Evolutionary conservation across 1,284 basidiomycete species (phyloP).

Genomic region (Leccinum glutinopallens): DNA sequence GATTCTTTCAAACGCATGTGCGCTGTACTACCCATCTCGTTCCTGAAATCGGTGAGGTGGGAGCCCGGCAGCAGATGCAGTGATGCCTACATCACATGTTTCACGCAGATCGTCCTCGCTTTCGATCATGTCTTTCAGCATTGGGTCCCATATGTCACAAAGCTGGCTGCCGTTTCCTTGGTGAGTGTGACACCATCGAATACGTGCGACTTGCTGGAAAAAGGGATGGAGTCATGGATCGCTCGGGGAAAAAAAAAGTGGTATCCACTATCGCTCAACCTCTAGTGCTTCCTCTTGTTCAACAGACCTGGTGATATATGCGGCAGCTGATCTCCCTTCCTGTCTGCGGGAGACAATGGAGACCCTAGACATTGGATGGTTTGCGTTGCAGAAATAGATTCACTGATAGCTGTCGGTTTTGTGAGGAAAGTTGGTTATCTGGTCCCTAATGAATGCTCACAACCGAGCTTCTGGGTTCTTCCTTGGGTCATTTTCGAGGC

Average conservation of each 20-base stretch:
- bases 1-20: slow-evolving; percentile 76
- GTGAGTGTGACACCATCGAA: slow-evolving; percentile 86
- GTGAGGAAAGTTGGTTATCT: slow-evolving; percentile 1
- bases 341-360: slow-evolving; percentile 70
- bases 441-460: slow-evolving; percentile 43
- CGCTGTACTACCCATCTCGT: slow-evolving; percentile 85
- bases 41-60: slow-evolving; percentile 46
- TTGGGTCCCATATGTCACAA: slow-evolving; percentile 86
- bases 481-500: slow-evolving; percentile 90
- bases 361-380: slow-evolving; percentile 73
- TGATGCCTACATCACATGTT: slow-evolving; percentile 64
- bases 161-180: slow-evolving; percentile 89
- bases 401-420: slow-evolving; percentile 68
- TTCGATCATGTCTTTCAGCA: slow-evolving; percentile 79
- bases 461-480: slow-evolving; percentile 70
- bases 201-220: slow-evolving; percentile 67
- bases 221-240: slow-evolving; percentile 1
- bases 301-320: slow-evolving; percentile 41
- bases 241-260: slow-evolving; percentile 3
- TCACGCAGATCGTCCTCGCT: slow-evolving; percentile 68
- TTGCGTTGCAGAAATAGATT: slow-evolving; percentile 81
- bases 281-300: slow-evolving; percentile 45
- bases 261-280: slow-evolving; percentile 43
- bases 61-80: neutral
- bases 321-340: slow-evolving; percentile 44